Percentiles rank a stretch among this genome's conserved stretches.
Conservation (phyloP, 495 filamentous ascomycete species). For the Aspergillus ellipticus region DNA sequence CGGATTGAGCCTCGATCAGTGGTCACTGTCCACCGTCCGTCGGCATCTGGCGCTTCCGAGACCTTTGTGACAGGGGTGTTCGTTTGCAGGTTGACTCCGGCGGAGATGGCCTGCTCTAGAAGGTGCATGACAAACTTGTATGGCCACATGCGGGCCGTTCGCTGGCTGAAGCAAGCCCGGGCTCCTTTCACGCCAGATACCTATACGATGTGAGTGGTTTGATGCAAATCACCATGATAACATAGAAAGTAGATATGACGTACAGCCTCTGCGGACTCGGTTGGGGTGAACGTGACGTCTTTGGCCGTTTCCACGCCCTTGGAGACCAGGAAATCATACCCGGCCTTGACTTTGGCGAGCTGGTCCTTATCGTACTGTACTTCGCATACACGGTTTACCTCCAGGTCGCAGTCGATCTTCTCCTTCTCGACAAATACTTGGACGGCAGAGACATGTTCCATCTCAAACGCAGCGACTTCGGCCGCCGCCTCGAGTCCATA, state of each 20-base stretch:
- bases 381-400: conserved; percentile 25
- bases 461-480: conserved; percentile 33
- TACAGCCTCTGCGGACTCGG: conserved; percentile 21
- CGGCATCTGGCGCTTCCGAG: conserved; percentile 23
- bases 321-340: conserved; percentile 20
- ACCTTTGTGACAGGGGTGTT: conserved; percentile 58
- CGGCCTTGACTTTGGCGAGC: conserved; percentile 21
- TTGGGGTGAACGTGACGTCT: conserved; percentile 13
- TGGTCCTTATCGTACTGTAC: conserved; percentile 21
- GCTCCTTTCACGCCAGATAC: conserved; percentile 49
- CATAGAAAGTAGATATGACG: neutral
- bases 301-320: conserved; percentile 16
- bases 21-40: conserved; percentile 36
- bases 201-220: conserved; percentile 16
- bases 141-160: conserved; percentile 61
- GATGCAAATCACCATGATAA: neutral
- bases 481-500: conserved; percentile 31
- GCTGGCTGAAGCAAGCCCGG: conserved; percentile 33
- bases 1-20: conserved; percentile 62
- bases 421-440: conserved; percentile 27
- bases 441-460: conserved; percentile 24
- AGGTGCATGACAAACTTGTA: conserved; percentile 76
- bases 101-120: conserved; percentile 52
- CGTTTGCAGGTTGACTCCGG: conserved; percentile 72
- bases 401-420: conserved; percentile 33